Evolutionary conservation across 495 filamentous ascomycete species (phyloP), one percentile per base, ranked within the genome.

Genomic region (Apiosordaria backusii): DNA sequence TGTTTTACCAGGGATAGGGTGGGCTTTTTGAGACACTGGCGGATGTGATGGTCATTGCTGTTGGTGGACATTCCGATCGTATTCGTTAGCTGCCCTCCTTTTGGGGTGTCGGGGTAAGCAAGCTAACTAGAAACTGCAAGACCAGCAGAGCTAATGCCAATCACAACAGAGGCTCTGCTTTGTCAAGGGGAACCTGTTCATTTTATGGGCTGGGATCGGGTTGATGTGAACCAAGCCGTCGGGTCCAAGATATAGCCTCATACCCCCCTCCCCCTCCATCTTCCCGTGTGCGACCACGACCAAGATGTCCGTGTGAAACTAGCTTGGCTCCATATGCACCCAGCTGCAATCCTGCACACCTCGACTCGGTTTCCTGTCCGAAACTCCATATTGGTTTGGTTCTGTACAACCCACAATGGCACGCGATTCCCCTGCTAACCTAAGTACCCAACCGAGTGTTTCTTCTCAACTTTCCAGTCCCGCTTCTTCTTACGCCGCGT

Each of bases 361-460:
- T 65, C 18, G 64, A 65, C 57, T 16, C 60, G 53, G 45, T 65
- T 65, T 57, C 64, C 64, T 35, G 58, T 58, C 5, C 64, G 64
- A n/a, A 61, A 61, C 57, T 65, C 64, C 15, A 65, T 55, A 40
- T 18, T 29, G 16, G 64, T 65, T 13, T 35, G 29, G 29, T 45
- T 45, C 9, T 45, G 35, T 45, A 45, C 35, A 45, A 45, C 35
- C 35, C 5, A 1, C 35, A 45, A 45, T 45, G 35, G 10, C 35
- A 18, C 35, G 10, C 35, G 35, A 13, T 45, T 45, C 4, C 35
- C 35, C 35, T 45, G 35, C 35, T 45, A 45, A 45, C 10, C 35
- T 3, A 29, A 29, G 27, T 29, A 45, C 13, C 35, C 35, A 45
- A 15, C 35, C 35, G 35, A 45, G 13, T 45, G 35, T 45, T 45